Base-by-base conservation (phyloP, 1,139 yeast species). In the Pichia sp. region DNA sequence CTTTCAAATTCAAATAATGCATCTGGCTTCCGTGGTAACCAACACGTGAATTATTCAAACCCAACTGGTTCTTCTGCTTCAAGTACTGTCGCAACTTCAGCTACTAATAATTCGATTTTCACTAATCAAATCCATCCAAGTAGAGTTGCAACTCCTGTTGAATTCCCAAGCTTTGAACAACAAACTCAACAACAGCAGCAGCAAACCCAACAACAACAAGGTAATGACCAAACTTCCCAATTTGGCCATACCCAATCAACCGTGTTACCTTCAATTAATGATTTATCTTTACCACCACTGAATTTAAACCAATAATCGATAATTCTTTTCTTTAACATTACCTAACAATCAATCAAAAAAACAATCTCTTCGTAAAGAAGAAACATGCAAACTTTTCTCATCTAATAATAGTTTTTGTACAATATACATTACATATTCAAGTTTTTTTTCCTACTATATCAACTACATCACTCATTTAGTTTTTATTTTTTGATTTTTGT, bases 241-340 rank as follows among this genome's bases (percentile, higher is more conserved):
- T 21, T 19, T 10, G 10, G 27, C 18, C 48, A 43, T 32, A 35
- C 20, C 9, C 40, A 42, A 37, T 9, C 36, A 9, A 55, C 55
- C 17, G 47, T 51, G 38, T 44, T 60, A 24, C 65, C 65, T 7
- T 54, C 62, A 4, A 59, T 61, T 33, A 59, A 59, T 46, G 60
- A 58, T 31, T 51, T 63, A 37, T 56, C 65, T 8, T 47, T 62
- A 42, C 67, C 66, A 9, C 65, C 66, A 11, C 45, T 61, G 10
- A 58, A 59, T 45, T 54, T 59, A 55, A 58, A 53, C 34, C 61
- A 59, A 47, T 31, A 28, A 14, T n/a, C n/a, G 19, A 28, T 12
- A n/a, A n/a, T n/a, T n/a, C n/a, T n/a, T n/a, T n/a, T n/a, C n/a
- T n/a, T n/a, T n/a, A n/a, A n/a, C n/a, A n/a, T n/a, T n/a, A n/a